Evolutionary conservation across 768 basidiomycete species (phyloP).

Genomic region (Russula abietina): DNA sequence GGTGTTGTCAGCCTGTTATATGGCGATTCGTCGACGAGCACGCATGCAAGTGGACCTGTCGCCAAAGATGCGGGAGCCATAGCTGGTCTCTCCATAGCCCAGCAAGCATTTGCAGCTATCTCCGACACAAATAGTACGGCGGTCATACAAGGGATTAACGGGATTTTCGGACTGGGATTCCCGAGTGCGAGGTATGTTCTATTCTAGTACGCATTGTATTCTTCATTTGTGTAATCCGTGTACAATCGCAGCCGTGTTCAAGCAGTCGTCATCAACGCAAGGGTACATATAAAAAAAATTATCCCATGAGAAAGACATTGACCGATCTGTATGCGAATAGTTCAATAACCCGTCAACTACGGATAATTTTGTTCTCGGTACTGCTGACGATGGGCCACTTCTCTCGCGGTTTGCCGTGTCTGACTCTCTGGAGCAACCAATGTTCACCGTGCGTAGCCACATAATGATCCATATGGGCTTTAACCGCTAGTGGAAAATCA

Average conservation of each 20-base stretch:
- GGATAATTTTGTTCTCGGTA: slow-evolving; percentile 16
- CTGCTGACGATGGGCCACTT: slow-evolving; percentile 30
- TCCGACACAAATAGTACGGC: slow-evolving; percentile 63
- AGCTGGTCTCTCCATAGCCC: slow-evolving; percentile 43
- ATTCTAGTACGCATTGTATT: too few species aligned
- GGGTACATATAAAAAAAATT: neutral
- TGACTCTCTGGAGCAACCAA: slow-evolving; percentile 40
- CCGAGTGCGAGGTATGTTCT: slow-evolving; percentile 34
- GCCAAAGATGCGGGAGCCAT: slow-evolving; percentile 53
- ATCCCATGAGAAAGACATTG: neutral
- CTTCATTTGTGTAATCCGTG: neutral
- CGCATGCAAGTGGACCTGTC: slow-evolving; percentile 59
- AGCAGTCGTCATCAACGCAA: slow-evolving; percentile 8
- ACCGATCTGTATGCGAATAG: slow-evolving; percentile 3
- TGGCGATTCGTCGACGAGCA: slow-evolving; percentile 67
- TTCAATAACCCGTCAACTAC: slow-evolving; percentile 17
- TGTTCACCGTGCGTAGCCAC: slow-evolving; percentile 33
- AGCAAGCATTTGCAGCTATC: slow-evolving; percentile 61
- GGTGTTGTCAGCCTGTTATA: slow-evolving; percentile 49
- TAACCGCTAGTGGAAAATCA: neutral
- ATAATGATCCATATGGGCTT: neutral
- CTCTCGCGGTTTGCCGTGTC: slow-evolving; percentile 32
- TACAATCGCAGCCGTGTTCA: slow-evolving; percentile 11
- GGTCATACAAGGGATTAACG: slow-evolving; percentile 47
- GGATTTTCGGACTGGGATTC: slow-evolving; percentile 73